Evolutionary conservation across 164 flowering plant species (phyloP), one percentile per base, ranked within the genome.

Genomic region (Litsea cubeba): DNA sequence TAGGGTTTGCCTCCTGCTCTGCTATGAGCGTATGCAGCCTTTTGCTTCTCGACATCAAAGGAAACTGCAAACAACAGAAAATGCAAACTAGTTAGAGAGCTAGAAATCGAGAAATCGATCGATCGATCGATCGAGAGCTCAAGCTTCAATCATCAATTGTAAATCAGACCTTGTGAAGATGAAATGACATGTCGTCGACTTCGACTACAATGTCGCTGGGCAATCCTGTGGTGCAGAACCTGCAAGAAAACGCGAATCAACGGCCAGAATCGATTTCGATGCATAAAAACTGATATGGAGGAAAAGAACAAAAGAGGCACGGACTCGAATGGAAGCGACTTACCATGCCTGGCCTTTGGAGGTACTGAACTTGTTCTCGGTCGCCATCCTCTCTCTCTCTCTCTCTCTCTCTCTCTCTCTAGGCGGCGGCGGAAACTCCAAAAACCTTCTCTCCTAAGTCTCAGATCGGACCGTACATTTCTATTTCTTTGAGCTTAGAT

Each of bases 271-370:
- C 60, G 3, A 3, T 14, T 17, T 54, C 60, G 60, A 54, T 54
- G 17, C 5, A 15, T 69, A 12, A 35, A 51, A 23, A 28, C 12
- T 17, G 26, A 73, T 64, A 70, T 8, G 26, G 10, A 46, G 24
- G 49, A 62, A n/a, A 51, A 58, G 25, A 18, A 40, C 11, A 57
- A 20, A 28, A 50, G 26, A 66, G 51, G 72, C 62, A 68, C 35
- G 5, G 2, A 25, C 35, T 30, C 35, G 25, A 32, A 18, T 8
- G 68, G 7, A 26, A 62, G 14, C 15, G n/a, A 62, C 79, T 68
- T 17, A 93, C 98, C 98, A 95, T 81, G 98, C 98, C 84, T 95
- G 97, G 50, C 94, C 94, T 84, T 88, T 93, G 79, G 97, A 86
- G 80, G 76, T 81, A 40, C 46, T 40, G 46, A 40, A 8, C 12